Evolutionary conservation across 192 early-diverging fungal genomes (phyloP).

Genomic region (Spizellomyces punctatus): DNA sequence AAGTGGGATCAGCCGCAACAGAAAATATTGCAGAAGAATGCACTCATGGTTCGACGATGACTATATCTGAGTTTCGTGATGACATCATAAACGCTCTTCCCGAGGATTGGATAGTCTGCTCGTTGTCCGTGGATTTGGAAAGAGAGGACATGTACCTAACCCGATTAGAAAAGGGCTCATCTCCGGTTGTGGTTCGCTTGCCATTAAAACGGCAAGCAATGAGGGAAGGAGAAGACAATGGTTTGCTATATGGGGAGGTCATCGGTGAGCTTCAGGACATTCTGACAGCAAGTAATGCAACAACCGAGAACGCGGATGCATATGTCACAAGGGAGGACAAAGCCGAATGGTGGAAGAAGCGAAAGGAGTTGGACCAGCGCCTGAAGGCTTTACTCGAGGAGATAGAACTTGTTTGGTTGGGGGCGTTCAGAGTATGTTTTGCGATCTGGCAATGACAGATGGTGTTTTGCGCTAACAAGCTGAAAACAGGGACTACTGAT

Average conservation of each 20-base stretch:
- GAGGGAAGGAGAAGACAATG: conserved; percentile 41
- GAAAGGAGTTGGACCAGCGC: conserved; percentile 71
- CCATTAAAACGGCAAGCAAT: conserved; percentile 67
- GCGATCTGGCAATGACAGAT: background rate
- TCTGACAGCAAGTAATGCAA: conserved; percentile 69
- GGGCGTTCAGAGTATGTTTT: conserved; percentile 72
- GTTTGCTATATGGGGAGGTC: conserved; percentile 52
- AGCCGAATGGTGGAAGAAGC: conserved; percentile 78
- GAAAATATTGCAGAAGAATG: too few species aligned
- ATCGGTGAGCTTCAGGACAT: conserved; percentile 69
- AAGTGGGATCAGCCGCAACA: too few species aligned
- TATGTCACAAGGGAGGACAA: conserved; percentile 59
- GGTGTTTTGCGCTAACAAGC: background rate
- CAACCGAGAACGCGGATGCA: conserved; percentile 49
- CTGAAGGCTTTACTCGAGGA: conserved; percentile 61
- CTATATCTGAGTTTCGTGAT: conserved; percentile 16
- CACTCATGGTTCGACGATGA: too few species aligned
- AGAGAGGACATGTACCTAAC: conserved; percentile 72
- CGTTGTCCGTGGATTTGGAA: conserved; percentile 71
- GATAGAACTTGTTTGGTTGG: conserved; percentile 84
- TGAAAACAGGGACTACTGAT: conserved; percentile 33
- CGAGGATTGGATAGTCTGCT: conserved; percentile 73
- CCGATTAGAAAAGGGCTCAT: conserved; percentile 33
- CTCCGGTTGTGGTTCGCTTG: conserved; percentile 69
- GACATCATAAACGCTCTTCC: conserved; percentile 57